These are phyloP conservation scores for Penstemon davidsonii DNA, from an alignment of 257 asterid species.

Conservation along the genomic window DNA sequence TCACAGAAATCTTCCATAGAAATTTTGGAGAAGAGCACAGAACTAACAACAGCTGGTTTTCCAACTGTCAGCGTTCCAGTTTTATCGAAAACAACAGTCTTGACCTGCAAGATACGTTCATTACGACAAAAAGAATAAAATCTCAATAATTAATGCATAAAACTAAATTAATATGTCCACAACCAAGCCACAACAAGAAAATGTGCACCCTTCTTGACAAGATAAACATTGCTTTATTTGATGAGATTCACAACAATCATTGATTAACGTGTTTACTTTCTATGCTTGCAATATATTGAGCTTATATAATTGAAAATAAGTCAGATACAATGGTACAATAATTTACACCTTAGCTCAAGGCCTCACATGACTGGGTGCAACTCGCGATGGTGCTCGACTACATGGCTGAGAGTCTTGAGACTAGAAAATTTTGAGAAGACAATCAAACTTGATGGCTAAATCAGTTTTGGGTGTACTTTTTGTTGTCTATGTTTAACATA, in stretches of 20 bases:
- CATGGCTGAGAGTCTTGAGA: slow-evolving; percentile 10
- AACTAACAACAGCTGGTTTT: slow-evolving; percentile 87
- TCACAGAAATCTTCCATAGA: slow-evolving; percentile 83
- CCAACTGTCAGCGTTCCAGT: slow-evolving; percentile 92
- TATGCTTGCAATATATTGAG: background rate
- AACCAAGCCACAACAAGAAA: slow-evolving; percentile 15
- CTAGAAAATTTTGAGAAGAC: slow-evolving; percentile 5
- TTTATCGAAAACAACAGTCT: slow-evolving; percentile 83
- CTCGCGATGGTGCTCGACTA: slow-evolving; percentile 14
- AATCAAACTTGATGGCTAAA: background rate
- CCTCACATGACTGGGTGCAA: background rate
- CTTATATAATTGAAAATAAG: background rate
- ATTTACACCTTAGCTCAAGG: background rate
- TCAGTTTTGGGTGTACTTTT: background rate
- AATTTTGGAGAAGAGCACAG: slow-evolving; percentile 64
- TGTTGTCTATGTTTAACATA: background rate
- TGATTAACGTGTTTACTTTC: background rate
- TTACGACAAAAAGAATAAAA: slow-evolving; percentile 3
- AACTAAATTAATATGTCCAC: slow-evolving; percentile 10
- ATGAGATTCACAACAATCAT: background rate
- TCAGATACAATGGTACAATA: background rate
- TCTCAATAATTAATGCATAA: background rate
- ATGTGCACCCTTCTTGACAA: background rate
- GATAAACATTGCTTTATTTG: background rate
- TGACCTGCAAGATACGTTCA: slow-evolving; percentile 52